phyloP scores from a whole-genome alignment of 2,329 filamentous ascomycete genomes.

The Oidium heveae region DNA sequence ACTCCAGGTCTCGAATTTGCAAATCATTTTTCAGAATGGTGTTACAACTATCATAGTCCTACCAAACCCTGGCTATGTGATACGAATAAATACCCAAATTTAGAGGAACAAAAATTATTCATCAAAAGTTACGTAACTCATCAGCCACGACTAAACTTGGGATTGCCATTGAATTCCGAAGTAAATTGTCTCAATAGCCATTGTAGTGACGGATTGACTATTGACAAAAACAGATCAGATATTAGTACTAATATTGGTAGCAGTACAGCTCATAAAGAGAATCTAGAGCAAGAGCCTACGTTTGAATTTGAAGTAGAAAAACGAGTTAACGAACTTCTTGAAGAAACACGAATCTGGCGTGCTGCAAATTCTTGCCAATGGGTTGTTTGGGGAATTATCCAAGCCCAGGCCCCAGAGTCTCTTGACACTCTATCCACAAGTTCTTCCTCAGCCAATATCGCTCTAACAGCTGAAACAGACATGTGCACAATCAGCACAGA shows the following conservation, averaged over 20 bases:
- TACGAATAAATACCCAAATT: slow-evolving; percentile 43
- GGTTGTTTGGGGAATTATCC: slow-evolving; percentile 91
- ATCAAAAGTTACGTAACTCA: slow-evolving; percentile 72
- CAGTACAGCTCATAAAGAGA: slow-evolving; percentile 2
- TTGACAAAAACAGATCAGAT: slow-evolving; percentile 42
- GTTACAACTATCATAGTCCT: slow-evolving; percentile 82
- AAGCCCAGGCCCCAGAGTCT: slow-evolving; percentile 63
- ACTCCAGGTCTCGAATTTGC: slow-evolving; percentile 72
- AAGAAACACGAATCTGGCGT: slow-evolving; percentile 67
- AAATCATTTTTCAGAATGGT: slow-evolving; percentile 97
- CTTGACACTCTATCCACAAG: slow-evolving; percentile 2
- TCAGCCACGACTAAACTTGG: slow-evolving; percentile 36
- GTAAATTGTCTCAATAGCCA: slow-evolving; percentile 9
- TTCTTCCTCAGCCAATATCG: not conserved
- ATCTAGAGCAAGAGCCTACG: slow-evolving; percentile 25
- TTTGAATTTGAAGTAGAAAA: slow-evolving; percentile 32
- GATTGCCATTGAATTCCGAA: slow-evolving; percentile 16
- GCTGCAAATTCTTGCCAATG: slow-evolving; percentile 71
- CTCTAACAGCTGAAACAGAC: not conserved
- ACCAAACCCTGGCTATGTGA: slow-evolving; percentile 40
- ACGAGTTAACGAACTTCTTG: slow-evolving; percentile 43
- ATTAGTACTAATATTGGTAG: slow-evolving; percentile 20
- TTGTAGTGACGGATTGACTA: slow-evolving; percentile 13
- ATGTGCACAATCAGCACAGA: not conserved
- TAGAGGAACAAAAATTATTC: slow-evolving; percentile 64